Conservation (phyloP, 2,329 filamentous ascomycete genomes). For the Penicillium sp. region DNA sequence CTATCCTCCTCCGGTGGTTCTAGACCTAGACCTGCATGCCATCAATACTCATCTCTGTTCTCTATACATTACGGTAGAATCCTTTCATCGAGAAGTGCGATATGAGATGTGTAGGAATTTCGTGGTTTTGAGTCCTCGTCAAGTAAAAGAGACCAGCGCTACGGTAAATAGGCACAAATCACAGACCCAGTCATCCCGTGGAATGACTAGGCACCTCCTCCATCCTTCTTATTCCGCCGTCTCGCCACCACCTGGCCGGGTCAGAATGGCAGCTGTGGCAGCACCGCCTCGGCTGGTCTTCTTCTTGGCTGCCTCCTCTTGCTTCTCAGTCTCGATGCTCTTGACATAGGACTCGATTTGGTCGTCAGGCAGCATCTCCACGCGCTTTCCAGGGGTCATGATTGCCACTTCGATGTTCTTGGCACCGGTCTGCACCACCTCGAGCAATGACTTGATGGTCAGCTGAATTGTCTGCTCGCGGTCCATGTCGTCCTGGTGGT, state of each 20-base stretch:
- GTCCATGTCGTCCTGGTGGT: slow-evolving; percentile 98
- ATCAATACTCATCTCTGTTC: slow-evolving; percentile 21
- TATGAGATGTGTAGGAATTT: slow-evolving; percentile 11
- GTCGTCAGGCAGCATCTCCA: slow-evolving; percentile 93
- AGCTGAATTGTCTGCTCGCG: slow-evolving; percentile 93
- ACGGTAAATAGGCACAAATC: slow-evolving; percentile 26
- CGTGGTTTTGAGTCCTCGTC: slow-evolving; percentile 27
- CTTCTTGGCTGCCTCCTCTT: slow-evolving; percentile 97
- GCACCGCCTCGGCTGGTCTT: slow-evolving; percentile 66
- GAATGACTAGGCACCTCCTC: slow-evolving; percentile 16
- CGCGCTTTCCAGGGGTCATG: slow-evolving; percentile 87
- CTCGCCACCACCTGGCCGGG: slow-evolving; percentile 54
- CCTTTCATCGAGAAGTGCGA: background rate
- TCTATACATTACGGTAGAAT: slow-evolving; percentile 19
- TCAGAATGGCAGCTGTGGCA: slow-evolving; percentile 68
- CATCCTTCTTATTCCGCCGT: slow-evolving; percentile 21
- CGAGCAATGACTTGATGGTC: slow-evolving; percentile 95
- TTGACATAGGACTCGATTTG: slow-evolving; percentile 98
- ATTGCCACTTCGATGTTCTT: slow-evolving; percentile 99
- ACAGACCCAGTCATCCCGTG: slow-evolving; percentile 24
- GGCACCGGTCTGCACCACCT: slow-evolving; percentile 97
- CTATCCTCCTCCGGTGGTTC: background rate
- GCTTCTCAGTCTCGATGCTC: slow-evolving; percentile 99
- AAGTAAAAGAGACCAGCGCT: slow-evolving; percentile 26
- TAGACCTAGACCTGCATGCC: slow-evolving; percentile 8